These are phyloP conservation scores for Pyricularia grisea DNA, from an alignment of 2,329 filamentous ascomycete genomes.

Conservation along the genomic window DNA sequence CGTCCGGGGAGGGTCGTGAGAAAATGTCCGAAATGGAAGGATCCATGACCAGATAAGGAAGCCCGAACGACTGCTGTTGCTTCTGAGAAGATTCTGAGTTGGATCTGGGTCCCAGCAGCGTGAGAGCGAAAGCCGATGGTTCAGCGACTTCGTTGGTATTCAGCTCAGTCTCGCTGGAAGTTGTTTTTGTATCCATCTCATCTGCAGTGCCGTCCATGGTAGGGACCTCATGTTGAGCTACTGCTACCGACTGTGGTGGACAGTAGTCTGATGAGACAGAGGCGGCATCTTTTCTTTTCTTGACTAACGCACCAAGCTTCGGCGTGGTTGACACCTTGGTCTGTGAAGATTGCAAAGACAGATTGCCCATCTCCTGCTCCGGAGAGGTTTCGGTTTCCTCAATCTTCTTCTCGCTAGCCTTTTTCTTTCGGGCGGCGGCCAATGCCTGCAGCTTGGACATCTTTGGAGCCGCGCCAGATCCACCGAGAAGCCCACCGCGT, in stretches of 20 bases:
- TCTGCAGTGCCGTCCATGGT: not conserved
- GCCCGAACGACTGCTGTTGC: conserved; percentile 23
- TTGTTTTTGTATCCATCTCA: not conserved
- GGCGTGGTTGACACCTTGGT: conserved; percentile 10
- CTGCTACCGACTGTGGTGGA: not conserved
- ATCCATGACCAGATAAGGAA: conserved; percentile 41
- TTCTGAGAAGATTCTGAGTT: conserved; percentile 10
- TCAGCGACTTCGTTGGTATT: conserved; percentile 11
- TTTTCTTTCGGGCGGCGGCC: conserved; percentile 78
- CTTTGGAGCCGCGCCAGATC: conserved; percentile 56
- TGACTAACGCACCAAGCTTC: conserved; percentile 11
- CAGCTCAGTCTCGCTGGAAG: not conserved
- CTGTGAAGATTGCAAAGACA: conserved; percentile 13
- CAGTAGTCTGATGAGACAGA: conserved; percentile 7
- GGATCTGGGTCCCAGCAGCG: conserved; percentile 35
- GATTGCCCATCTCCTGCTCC: conserved; percentile 11
- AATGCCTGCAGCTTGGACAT: conserved; percentile 87
- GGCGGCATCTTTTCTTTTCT: conserved; percentile 12
- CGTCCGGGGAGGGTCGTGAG: conserved; percentile 81
- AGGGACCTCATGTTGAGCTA: not conserved
- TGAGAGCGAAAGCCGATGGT: conserved; percentile 49
- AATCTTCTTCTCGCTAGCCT: conserved; percentile 52
- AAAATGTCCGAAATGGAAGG: conserved; percentile 55
- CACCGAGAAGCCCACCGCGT: conserved; percentile 66
- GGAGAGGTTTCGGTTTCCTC: conserved; percentile 13